Evolutionary conservation across 805 yeast genomes (phyloP).

Genomic region (Candida jianshihensis): DNA sequence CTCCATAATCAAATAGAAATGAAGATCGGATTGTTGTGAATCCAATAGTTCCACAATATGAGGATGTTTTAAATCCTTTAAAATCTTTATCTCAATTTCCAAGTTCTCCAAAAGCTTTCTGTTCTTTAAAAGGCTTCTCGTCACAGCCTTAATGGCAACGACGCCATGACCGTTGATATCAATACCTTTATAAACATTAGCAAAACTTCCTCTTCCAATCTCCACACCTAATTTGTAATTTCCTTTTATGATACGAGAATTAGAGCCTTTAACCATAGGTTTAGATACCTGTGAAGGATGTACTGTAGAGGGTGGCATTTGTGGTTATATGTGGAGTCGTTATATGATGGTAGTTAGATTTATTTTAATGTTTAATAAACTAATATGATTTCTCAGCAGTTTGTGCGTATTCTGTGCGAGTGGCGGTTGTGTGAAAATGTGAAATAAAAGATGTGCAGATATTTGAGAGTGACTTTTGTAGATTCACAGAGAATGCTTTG

Average conservation of each 20-base stretch:
- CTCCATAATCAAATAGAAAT: conserved; percentile 91
- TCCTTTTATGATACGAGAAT: conserved; percentile 11
- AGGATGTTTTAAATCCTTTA: conserved; percentile 84
- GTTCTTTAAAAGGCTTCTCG: conserved; percentile 72
- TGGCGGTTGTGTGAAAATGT: too few relatives aligned
- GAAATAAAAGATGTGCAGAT: too few relatives aligned
- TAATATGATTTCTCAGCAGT: too few relatives aligned
- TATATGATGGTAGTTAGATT: too few relatives aligned
- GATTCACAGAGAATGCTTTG: too few relatives aligned
- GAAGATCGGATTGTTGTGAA: conserved; percentile 67
- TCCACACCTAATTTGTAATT: conserved; percentile 34
- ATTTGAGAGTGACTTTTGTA: too few relatives aligned
- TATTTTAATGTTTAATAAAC: too few relatives aligned
- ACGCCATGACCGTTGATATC: conserved; percentile 45
- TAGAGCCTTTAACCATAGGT: neutral
- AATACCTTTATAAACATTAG: conserved; percentile 85
- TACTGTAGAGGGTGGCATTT: neutral
- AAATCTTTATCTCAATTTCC: conserved; percentile 85
- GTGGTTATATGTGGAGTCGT: too few relatives aligned
- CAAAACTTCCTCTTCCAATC: conserved; percentile 94
- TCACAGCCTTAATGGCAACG: conserved; percentile 87
- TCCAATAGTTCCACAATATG: conserved; percentile 87
- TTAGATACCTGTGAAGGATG: too few relatives aligned
- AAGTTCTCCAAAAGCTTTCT: conserved; percentile 85
- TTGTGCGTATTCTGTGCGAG: too few relatives aligned